Evolutionary conservation across 768 basidiomycete genomes (phyloP).

Genomic region (Russula foetens): DNA sequence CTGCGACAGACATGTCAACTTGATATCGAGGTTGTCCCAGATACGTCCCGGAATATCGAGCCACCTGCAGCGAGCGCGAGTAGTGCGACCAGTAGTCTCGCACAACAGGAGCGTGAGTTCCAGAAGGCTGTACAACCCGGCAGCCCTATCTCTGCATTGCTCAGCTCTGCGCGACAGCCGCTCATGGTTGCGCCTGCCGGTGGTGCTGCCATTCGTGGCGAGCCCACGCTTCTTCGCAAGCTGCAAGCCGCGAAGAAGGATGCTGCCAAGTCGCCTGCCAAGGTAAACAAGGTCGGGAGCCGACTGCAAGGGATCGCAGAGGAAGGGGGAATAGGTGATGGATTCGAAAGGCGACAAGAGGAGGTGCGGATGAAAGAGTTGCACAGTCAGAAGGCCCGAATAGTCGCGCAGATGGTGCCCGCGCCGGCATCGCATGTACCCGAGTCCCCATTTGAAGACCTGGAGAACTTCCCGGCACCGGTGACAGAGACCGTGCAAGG

Average conservation of each 20-base stretch:
- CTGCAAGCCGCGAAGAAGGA: slow-evolving; percentile 45
- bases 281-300: slow-evolving; percentile 33
- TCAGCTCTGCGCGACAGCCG: slow-evolving; percentile 84
- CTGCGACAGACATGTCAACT: slow-evolving; percentile 55
- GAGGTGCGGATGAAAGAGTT: slow-evolving; percentile 58
- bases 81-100: slow-evolving; percentile 52
- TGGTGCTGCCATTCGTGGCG: slow-evolving; percentile 31
- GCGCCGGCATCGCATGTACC: slow-evolving; percentile 30
- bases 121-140: slow-evolving; percentile 92
- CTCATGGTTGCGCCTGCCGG: slow-evolving; percentile 52
- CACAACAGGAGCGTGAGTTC: slow-evolving; percentile 93
- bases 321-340: slow-evolving; percentile 26
- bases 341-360: slow-evolving; percentile 27
- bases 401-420: slow-evolving; percentile 90
- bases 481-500: background rate
- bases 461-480: slow-evolving; percentile 30
- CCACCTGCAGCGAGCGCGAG: slow-evolving; percentile 22
- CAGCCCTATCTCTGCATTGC: slow-evolving; percentile 85
- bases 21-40: slow-evolving; percentile 49
- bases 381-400: slow-evolving; percentile 85
- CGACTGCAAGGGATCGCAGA: slow-evolving; percentile 40
- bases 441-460: slow-evolving; percentile 24
- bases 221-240: slow-evolving; percentile 43
- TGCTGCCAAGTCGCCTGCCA: slow-evolving; percentile 43
- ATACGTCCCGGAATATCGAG: slow-evolving; percentile 20